Conservation (phyloP, 148 eudicot genomes). For the Fagopyrum esculentum region DNA sequence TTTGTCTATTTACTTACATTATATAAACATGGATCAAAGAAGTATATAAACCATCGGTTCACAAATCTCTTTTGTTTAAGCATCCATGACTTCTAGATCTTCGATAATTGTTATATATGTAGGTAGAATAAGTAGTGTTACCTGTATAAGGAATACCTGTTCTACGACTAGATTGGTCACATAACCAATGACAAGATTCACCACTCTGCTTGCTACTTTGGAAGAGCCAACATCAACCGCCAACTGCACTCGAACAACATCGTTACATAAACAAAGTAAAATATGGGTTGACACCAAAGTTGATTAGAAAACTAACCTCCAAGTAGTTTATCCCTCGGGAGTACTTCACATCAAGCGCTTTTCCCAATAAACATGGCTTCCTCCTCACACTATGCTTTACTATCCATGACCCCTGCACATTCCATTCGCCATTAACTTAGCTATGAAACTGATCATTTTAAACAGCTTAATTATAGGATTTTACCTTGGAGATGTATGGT, state of each 20-base stretch:
- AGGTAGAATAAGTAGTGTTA: background rate
- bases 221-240: constrained; percentile 74
- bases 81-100: background rate
- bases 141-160: constrained; percentile 75
- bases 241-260: constrained; percentile 30
- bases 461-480: background rate
- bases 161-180: constrained; percentile 70
- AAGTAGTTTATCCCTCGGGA: constrained; percentile 63
- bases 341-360: constrained; percentile 56
- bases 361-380: constrained; percentile 63
- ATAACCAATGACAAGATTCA: constrained; percentile 63
- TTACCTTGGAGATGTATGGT: constrained; percentile 61
- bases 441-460: background rate
- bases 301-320: constrained; percentile 39
- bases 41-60: no score
- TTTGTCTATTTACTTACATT: no score
- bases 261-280: background rate
- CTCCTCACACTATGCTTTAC: constrained; percentile 72
- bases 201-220: constrained; percentile 66
- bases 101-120: no score
- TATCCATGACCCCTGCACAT: constrained; percentile 61
- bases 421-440: background rate
- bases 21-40: no score
- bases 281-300: background rate
- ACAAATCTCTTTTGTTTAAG: no score